Evolutionary conservation across 1,284 basidiomycete genomes (phyloP).

Genomic region (Cutaneotrichosporon mucoides): DNA sequence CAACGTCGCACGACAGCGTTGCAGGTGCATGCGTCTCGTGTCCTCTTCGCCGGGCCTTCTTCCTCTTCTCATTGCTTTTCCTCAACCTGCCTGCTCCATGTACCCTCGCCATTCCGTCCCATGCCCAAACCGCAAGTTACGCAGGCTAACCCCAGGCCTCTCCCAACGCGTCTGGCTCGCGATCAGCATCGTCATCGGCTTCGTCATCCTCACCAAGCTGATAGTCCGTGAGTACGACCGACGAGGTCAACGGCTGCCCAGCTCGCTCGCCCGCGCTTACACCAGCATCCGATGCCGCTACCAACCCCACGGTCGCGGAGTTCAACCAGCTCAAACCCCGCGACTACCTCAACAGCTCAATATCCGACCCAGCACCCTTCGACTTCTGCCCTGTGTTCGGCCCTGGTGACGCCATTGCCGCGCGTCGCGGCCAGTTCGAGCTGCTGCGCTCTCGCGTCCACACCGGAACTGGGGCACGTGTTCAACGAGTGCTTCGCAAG

Average conservation of each 20-base stretch:
- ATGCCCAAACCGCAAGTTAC: no score
- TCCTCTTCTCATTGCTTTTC: background rate
- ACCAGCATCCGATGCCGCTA: constrained; percentile 4
- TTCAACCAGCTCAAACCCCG: constrained; percentile 38
- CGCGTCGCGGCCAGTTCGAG: constrained; percentile 70
- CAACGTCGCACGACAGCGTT: no score
- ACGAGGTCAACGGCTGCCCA: no score
- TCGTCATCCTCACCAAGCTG: constrained; percentile 34
- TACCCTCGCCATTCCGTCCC: background rate
- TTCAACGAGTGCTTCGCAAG: constrained; percentile 77
- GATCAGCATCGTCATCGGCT: constrained; percentile 27
- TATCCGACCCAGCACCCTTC: constrained; percentile 67
- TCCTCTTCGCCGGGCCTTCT: no score
- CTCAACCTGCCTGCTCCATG: background rate
- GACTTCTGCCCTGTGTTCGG: constrained; percentile 84
- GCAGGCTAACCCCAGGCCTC: constrained; percentile 22
- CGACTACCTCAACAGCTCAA: constrained; percentile 51
- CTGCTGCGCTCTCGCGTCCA: constrained; percentile 74
- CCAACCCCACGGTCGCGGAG: constrained; percentile 7
- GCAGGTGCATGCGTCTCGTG: no score
- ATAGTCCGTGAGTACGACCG: constrained; percentile 31
- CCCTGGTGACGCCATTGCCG: constrained; percentile 69
- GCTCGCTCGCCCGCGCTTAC: background rate
- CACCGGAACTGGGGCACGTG: constrained; percentile 72
- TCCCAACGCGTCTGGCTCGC: constrained; percentile 37